phyloP scores from a whole-genome alignment of 768 basidiomycete genomes.

The Boletus sensibilis region DNA sequence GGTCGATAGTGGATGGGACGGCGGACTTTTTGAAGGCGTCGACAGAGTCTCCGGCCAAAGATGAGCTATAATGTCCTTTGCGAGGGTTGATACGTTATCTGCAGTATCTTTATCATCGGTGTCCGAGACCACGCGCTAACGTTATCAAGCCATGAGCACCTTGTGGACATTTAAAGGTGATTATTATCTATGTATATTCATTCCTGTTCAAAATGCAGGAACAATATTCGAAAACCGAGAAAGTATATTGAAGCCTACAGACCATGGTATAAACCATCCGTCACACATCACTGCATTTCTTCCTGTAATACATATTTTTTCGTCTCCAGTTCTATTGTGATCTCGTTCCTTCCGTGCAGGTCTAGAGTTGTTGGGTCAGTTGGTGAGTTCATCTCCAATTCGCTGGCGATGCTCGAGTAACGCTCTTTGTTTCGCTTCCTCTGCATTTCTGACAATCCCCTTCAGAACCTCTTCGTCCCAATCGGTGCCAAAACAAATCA shows the following conservation, averaged over 20 bases:
- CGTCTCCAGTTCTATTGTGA: neutral
- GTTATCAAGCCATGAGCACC: neutral
- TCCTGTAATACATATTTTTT: neutral
- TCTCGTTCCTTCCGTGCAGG: neutral
- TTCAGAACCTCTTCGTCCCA: conserved; percentile 47
- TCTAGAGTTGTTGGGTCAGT: conserved; percentile 9
- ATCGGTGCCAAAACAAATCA: conserved; percentile 53
- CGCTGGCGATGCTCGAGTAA: conserved; percentile 21
- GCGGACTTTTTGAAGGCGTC: conserved; percentile 47
- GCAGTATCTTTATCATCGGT: neutral
- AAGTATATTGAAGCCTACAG: neutral
- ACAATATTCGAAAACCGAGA: neutral
- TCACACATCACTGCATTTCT: neutral
- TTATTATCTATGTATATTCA: neutral
- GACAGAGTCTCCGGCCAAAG: conserved; percentile 38
- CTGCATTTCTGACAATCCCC: conserved; percentile 38
- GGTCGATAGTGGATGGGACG: conserved; percentile 66
- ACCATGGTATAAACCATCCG: neutral
- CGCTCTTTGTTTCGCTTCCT: conserved; percentile 32
- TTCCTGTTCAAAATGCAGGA: neutral
- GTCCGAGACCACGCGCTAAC: neutral
- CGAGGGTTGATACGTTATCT: conserved; percentile 3
- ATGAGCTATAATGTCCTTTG: conserved; percentile 27
- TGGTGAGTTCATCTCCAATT: conserved; percentile 14
- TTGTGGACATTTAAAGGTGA: neutral